Percentiles rank a stretch among this genome's conserved stretches.
These are phyloP conservation scores for Suillus tomentosus DNA, from an alignment of 768 basidiomycete genomes.

Conservation along the genomic window DNA sequence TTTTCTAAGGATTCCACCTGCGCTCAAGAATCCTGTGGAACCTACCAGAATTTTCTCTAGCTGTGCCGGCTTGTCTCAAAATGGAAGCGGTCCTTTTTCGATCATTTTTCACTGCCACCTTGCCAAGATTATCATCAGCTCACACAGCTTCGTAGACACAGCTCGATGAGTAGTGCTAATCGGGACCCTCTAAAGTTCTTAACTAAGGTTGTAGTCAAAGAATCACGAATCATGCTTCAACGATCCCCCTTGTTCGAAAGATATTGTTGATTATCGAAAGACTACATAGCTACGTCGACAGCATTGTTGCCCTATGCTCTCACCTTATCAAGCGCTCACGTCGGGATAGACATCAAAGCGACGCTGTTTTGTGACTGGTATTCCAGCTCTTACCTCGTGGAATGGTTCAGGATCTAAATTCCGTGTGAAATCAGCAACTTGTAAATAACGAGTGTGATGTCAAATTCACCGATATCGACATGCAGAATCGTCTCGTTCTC, in stretches of 20 bases:
- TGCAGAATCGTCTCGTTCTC: slow-evolving; percentile 81
- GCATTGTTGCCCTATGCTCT: not conserved
- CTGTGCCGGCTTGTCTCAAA: slow-evolving; percentile 7
- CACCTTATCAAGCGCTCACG: slow-evolving; percentile 42
- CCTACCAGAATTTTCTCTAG: slow-evolving; percentile 33
- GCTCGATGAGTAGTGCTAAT: not conserved
- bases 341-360: slow-evolving; percentile 92
- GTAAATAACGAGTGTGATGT: not conserved
- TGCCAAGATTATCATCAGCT: not conserved
- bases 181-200: not conserved
- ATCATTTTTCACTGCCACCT: slow-evolving; percentile 7
- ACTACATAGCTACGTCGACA: not conserved
- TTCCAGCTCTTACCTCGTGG: slow-evolving; percentile 69
- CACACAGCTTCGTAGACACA: not conserved
- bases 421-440: not conserved
- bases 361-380: slow-evolving; percentile 90
- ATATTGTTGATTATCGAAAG: not conserved
- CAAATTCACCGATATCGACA: slow-evolving; percentile 73
- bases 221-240: not conserved
- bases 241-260: not conserved
- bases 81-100: slow-evolving; percentile 2
- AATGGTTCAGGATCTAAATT: slow-evolving; percentile 62
- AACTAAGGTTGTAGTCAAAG: not conserved
- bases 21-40: slow-evolving; percentile 38
- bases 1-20: slow-evolving; percentile 25